Evolutionary conservation across 306 rosid species (phyloP), one percentile per base, ranked within the genome.

Genomic region (Gleditsia sinensis): DNA sequence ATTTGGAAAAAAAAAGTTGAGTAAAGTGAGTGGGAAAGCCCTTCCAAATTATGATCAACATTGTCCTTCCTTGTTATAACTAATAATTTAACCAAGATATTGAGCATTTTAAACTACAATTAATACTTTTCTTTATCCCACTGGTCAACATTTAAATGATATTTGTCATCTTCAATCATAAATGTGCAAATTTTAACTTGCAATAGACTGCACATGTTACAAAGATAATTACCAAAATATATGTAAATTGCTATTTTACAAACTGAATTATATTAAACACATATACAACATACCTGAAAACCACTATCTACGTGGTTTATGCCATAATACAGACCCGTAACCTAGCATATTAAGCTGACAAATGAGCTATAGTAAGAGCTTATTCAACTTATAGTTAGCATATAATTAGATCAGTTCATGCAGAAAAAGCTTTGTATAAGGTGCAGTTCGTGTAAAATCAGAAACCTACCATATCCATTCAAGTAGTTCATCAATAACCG

Each of bases 331-430:
- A 94, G 88, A 63, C 91, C 97, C 50, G 97, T 97, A 76, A 94
- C 95, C 84, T 67, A 75, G 99, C 99, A 75, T 85, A 75, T 77
- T 90, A 94, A 60, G 96, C 99, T 94, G 94, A 72, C 72, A 81
- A 46, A 66, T 27, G 40, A 81, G 71, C 46, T 23, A 62, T 24
- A 65, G 75, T 80, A 16, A 83, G 80, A 21, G 61, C 53, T 67
- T 58, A 64, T 58, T 46, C 75, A 75, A 77, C 63, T 42, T 74
- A 70, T 36, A 62, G 40, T 74, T 51, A 70, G 60, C 32, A 65
- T 73, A 40, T 20, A n/a, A 71, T 33, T 25, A 34, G 49, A 77
- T 20, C 61, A 27, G 30, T 2, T 30, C 54, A 43, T 51, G 40
- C 21, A 75, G 24, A 59, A 67, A 80, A 46, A 24, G 43, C 56